Conservation (phyloP, 1,284 basidiomycete species). For the Tylopilus sp. region DNA sequence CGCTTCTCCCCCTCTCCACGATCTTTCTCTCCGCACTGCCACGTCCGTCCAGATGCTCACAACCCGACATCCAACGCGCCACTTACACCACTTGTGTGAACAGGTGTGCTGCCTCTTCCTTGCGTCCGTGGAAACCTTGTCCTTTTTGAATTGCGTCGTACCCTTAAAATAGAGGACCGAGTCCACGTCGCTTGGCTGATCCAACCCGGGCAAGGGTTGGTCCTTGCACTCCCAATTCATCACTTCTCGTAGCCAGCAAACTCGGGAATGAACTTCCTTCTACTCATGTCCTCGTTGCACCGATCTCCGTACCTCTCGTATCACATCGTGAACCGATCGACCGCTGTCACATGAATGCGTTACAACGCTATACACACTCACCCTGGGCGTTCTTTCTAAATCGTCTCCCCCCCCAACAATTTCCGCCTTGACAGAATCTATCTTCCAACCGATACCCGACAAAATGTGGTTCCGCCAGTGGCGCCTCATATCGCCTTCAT, state of each 20-base stretch:
- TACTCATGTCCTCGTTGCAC: constrained; percentile 12
- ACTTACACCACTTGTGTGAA: too few relatives aligned
- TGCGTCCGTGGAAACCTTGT: neutral
- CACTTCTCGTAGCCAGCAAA: neutral
- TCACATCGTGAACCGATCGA: constrained; percentile 14
- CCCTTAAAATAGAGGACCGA: too few relatives aligned
- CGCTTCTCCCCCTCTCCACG: too few relatives aligned
- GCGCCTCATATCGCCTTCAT: constrained; percentile 6
- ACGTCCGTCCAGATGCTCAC: too few relatives aligned
- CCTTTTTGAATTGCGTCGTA: too few relatives aligned
- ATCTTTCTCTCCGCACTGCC: too few relatives aligned
- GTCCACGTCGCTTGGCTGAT: neutral
- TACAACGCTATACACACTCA: neutral
- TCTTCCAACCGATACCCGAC: constrained; percentile 6
- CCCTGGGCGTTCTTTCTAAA: neutral
- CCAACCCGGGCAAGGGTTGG: too few relatives aligned
- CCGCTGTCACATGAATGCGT: constrained; percentile 14
- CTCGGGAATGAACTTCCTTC: constrained; percentile 20
- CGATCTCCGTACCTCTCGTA: constrained; percentile 19
- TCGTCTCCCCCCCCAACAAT: constrained; percentile 5
- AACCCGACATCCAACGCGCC: too few relatives aligned
- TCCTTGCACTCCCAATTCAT: neutral
- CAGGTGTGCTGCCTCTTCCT: too few relatives aligned
- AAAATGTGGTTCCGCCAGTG: constrained; percentile 5
- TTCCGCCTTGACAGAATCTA: constrained; percentile 14